Percentiles rank a stretch among this genome's conserved stretches.
These are phyloP conservation scores for Magnaporthiopsis rhizophila DNA, from an alignment of 2,329 filamentous ascomycete species.

Conservation along the genomic window DNA sequence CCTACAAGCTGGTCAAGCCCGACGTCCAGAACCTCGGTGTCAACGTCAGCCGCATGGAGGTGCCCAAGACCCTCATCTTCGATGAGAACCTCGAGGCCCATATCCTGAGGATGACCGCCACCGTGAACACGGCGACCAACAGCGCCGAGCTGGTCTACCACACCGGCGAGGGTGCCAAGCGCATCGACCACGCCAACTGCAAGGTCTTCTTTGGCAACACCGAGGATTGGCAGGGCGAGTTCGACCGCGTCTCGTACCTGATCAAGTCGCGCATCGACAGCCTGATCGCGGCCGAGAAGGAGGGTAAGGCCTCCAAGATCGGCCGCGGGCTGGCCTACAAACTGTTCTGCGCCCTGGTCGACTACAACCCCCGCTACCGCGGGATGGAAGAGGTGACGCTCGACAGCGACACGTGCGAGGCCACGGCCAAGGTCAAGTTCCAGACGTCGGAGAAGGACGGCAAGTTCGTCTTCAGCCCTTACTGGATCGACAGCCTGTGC, in stretches of 20 bases:
- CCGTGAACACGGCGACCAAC: conserved; percentile 47
- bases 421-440: conserved; percentile 35
- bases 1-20: conserved; percentile 55
- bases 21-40: conserved; percentile 42
- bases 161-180: conserved; percentile 49
- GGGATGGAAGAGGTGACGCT: conserved; percentile 54
- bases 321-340: conserved; percentile 74
- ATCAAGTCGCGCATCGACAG: conserved; percentile 55
- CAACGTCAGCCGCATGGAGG: conserved; percentile 60
- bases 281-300: conserved; percentile 51
- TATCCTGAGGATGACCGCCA: conserved; percentile 52
- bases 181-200: conserved; percentile 54
- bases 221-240: conserved; percentile 55
- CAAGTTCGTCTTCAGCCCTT: conserved; percentile 47
- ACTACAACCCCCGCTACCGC: conserved; percentile 45
- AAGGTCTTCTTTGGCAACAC: conserved; percentile 53
- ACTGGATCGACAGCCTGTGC: conserved; percentile 51
- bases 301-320: conserved; percentile 63
- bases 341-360: conserved; percentile 48
- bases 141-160: conserved; percentile 49
- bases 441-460: conserved; percentile 39
- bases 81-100: conserved; percentile 39
- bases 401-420: conserved; percentile 35
- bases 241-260: conserved; percentile 60
- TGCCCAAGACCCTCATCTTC: conserved; percentile 61